These are phyloP conservation scores for Monosporozyma unispora DNA, from an alignment of 805 yeast species.

Conservation along the genomic window DNA sequence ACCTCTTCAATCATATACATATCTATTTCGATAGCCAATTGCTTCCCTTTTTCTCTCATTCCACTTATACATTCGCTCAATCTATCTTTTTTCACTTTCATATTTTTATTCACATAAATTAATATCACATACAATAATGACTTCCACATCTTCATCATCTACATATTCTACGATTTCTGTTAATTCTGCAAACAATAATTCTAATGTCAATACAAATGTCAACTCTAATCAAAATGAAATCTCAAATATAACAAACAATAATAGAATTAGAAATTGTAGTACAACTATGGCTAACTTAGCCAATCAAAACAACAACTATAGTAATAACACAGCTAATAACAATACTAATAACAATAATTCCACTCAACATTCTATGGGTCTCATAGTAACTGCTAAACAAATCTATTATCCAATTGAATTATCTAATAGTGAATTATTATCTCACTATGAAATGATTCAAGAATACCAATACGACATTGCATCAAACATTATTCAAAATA, in stretches of 20 bases:
- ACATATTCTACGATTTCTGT: conserved; percentile 1
- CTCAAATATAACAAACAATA: neutral
- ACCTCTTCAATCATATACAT: no score
- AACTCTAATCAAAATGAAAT: neutral
- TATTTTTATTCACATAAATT: no score
- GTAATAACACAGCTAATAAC: conserved; percentile 4
- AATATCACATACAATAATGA: conserved; percentile 1
- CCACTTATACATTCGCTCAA: neutral
- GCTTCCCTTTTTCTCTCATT: neutral
- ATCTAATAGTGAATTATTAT: conserved; percentile 40
- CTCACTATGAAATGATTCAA: conserved; percentile 37
- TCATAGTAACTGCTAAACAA: conserved; percentile 36
- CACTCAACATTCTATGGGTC: conserved; percentile 19
- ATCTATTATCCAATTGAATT: conserved; percentile 43
- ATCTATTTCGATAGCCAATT: no score
- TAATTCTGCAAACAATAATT: neutral
- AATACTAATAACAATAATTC: no score
- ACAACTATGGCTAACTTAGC: conserved; percentile 1
- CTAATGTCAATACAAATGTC: neutral
- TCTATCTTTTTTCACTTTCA: neutral
- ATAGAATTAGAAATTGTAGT: neutral
- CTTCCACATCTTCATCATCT: conserved; percentile 3
- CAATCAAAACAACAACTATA: neutral
- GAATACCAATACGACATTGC: conserved; percentile 50
- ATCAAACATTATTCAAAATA: conserved; percentile 30